Evolutionary conservation across 257 asterid genomes (phyloP).

Genomic region (Gentiana dahurica): DNA sequence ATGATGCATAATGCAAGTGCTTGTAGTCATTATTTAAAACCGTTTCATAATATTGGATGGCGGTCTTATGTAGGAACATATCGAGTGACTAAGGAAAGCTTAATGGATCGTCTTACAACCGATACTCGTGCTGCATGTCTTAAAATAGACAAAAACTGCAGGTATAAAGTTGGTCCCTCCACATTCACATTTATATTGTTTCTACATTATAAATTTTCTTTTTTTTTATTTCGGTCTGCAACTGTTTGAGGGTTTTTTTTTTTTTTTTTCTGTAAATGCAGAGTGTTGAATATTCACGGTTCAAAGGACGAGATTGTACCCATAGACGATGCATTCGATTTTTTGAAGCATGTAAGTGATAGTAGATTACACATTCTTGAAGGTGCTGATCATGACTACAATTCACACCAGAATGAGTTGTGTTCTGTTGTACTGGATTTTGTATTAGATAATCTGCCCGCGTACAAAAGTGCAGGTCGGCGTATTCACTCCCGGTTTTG

Average conservation of each 20-base stretch:
- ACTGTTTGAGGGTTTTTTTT: slow-evolving; percentile 4
- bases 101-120: slow-evolving; percentile 70
- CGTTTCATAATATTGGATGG: neutral
- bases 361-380: slow-evolving; percentile 45
- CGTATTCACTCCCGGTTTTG: slow-evolving; percentile 32
- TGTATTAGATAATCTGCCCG: slow-evolving; percentile 23
- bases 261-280: slow-evolving; percentile 21
- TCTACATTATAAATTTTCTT: too few species aligned
- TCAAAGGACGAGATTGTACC: slow-evolving; percentile 63
- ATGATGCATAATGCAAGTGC: too few species aligned
- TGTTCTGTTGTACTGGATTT: slow-evolving; percentile 44
- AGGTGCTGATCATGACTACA: slow-evolving; percentile 87
- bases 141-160: slow-evolving; percentile 46
- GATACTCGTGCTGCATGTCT: slow-evolving; percentile 50
- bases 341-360: slow-evolving; percentile 35
- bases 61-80: slow-evolving; percentile 48
- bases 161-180: slow-evolving; percentile 21
- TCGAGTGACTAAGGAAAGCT: slow-evolving; percentile 59
- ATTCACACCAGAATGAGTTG: slow-evolving; percentile 43
- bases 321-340: slow-evolving; percentile 58
- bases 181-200: too few species aligned
- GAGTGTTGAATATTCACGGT: slow-evolving; percentile 76
- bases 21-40: too few species aligned
- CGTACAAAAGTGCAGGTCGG: slow-evolving; percentile 12
- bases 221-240: too few species aligned